These are phyloP conservation scores for Nicotiana tabacum DNA, from an alignment of 257 asterid genomes.

Conservation along the genomic window DNA sequence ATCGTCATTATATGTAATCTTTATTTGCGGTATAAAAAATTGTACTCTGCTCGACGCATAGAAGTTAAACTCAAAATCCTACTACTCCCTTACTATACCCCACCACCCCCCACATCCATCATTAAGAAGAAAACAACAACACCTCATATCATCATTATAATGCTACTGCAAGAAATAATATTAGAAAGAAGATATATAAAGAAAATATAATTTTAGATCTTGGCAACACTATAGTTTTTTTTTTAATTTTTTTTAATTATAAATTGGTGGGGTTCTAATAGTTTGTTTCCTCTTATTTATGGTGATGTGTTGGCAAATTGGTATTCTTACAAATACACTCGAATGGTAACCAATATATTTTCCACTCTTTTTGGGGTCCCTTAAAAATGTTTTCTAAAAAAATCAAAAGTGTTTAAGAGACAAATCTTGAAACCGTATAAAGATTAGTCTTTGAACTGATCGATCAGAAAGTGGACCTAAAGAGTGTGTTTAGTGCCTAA, in stretches of 20 bases:
- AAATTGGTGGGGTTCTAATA: not conserved
- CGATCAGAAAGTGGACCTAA: not conserved
- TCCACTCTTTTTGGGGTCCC: not conserved
- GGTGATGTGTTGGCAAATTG: slow-evolving; percentile 6
- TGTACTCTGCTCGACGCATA: fast-evolving
- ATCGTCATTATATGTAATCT: not conserved
- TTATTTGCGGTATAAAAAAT: fast-evolving
- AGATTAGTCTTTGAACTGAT: not conserved
- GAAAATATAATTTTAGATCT: not conserved
- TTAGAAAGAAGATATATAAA: not conserved
- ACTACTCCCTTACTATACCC: no score
- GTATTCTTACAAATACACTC: not conserved
- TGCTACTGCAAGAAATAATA: not conserved
- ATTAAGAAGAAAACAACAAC: not conserved
- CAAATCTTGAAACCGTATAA: not conserved
- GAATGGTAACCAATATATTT: not conserved
- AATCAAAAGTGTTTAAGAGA: not conserved
- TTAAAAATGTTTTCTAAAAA: not conserved
- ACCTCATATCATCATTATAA: not conserved
- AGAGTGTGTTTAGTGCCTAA: not conserved
- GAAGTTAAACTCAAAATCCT: not conserved
- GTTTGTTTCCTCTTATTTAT: slow-evolving; percentile 1
- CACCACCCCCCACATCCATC: not conserved
- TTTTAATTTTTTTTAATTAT: no score
- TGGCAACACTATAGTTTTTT: not conserved